Conservation (phyloP, 1,139 yeast genomes). For the Pichia sp. region DNA sequence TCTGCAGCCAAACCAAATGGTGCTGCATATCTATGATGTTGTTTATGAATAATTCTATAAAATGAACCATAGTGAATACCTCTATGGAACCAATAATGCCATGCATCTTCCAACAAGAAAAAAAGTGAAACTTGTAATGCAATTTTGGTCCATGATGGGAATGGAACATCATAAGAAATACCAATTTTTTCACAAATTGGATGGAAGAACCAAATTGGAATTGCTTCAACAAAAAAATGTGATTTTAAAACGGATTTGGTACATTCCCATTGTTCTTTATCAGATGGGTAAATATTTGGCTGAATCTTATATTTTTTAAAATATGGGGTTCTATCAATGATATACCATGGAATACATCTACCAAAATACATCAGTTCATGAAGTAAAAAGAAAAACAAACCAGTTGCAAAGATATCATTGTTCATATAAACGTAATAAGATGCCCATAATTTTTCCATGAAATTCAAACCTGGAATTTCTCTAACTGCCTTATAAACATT, state of each 20-base stretch:
- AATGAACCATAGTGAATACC: slow-evolving; percentile 77
- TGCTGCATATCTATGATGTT: slow-evolving; percentile 94
- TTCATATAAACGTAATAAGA: slow-evolving; percentile 66
- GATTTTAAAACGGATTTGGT: slow-evolving; percentile 74
- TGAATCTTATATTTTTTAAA: slow-evolving; percentile 78
- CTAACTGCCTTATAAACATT: slow-evolving; percentile 19
- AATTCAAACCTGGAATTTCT: slow-evolving; percentile 30
- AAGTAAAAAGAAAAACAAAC: slow-evolving; percentile 61
- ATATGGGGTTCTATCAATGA: slow-evolving; percentile 68
- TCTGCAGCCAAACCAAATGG: slow-evolving; percentile 96
- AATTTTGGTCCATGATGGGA: slow-evolving; percentile 60
- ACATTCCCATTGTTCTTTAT: slow-evolving; percentile 87
- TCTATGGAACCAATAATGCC: slow-evolving; percentile 96
- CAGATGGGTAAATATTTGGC: slow-evolving; percentile 68
- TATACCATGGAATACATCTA: slow-evolving; percentile 78
- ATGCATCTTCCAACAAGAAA: slow-evolving; percentile 81
- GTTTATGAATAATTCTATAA: slow-evolving; percentile 88
- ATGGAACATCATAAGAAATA: slow-evolving; percentile 72
- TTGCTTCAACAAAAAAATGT: slow-evolving; percentile 85
- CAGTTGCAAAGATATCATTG: slow-evolving; percentile 79
- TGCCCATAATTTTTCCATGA: slow-evolving; percentile 67
- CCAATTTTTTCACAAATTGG: slow-evolving; percentile 76
- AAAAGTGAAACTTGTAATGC: slow-evolving; percentile 60
- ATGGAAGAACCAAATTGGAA: slow-evolving; percentile 95
- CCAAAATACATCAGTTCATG: slow-evolving; percentile 83